Evolutionary conservation across 768 basidiomycete species (phyloP), one percentile per base, ranked within the genome.

Genomic region (Amanita muscaria): DNA sequence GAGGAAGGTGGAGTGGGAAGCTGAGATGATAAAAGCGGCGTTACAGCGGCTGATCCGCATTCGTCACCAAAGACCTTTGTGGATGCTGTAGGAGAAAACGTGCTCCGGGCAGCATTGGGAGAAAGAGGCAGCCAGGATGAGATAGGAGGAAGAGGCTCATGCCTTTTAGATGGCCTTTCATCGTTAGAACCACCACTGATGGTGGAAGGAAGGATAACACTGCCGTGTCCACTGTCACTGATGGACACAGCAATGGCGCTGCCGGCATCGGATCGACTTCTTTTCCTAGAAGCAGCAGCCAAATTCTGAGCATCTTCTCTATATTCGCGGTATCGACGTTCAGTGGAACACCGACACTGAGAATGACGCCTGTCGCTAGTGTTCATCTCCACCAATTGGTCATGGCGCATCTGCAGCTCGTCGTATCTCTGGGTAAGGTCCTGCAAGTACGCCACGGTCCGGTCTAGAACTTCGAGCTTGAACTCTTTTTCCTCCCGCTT

Each of bases 381-480:
- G n/a, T n/a, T n/a, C n/a, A n/a, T n/a, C n/a, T n/a, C 11, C 18
- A 21, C 10, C 36, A 31, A 5, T 34, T 31, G 27, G 21, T 45
- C 36, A 24, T 44, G 31, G 16, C 25, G 31, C 16, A 21, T 23
- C 49, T 75, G 71, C 35, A 72, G 55, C 6, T 49, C 54, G 10
- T 56, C 58, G 3, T 88, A 77, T 39, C 68, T 73, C 24, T 66
- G 62, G 3, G 85, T 64, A 33, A 92, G 70, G 47, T 83, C 78
- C 61, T 83, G 72, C 63, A 92, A 73, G 62, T 80, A 88, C 1
- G 76, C 61, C 10, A 93, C 89, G 0, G 89, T 88, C 54, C 86
- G 68, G 49, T 88, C 79, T 40, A 93, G 75, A 37, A 92, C 85
- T 64, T 93, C 91, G 19, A 94, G 72, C 64, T 93, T 94, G 71